Evolutionary conservation across 2,329 filamentous ascomycete species (phyloP).

Genomic region (Periconia macrospinosa): DNA sequence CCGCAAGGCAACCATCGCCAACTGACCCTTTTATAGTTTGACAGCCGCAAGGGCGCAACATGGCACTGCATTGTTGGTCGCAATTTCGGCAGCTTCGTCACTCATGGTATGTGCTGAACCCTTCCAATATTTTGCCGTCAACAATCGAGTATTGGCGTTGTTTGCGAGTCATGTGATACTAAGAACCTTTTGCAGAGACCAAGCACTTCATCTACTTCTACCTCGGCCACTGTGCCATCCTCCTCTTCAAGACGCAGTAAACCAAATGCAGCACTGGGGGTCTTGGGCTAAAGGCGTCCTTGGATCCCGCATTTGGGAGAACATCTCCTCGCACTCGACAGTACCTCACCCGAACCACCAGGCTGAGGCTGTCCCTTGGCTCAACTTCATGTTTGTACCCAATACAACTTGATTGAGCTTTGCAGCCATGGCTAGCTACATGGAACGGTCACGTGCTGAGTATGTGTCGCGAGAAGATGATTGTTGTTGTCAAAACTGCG

Average conservation of each 20-base stretch:
- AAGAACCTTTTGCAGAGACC: constrained; percentile 66
- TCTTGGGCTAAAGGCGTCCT: constrained; percentile 1
- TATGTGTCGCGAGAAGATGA: no score
- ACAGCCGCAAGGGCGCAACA: constrained; percentile 93
- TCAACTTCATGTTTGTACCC: no score
- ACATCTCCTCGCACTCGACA: background rate
- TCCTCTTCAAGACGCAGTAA: constrained; percentile 98
- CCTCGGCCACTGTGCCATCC: constrained; percentile 95
- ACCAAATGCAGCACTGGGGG: constrained; percentile 2
- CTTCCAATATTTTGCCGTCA: no score
- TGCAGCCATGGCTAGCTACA: no score
- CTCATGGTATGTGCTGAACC: constrained; percentile 75
- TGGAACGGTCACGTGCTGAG: no score
- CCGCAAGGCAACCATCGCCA: background rate
- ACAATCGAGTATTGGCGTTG: background rate
- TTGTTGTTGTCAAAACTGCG: no score
- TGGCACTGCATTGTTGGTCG: constrained; percentile 99
- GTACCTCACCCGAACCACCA: no score
- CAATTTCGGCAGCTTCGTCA: constrained; percentile 99
- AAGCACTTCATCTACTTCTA: constrained; percentile 99
- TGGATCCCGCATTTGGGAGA: constrained; percentile 1
- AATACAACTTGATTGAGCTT: no score
- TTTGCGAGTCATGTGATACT: constrained; percentile 5
- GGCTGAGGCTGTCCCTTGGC: no score
- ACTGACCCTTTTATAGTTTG: constrained; percentile 66